Percentiles rank a stretch among this genome's conserved stretches.
Evolutionary conservation across 23 red algal genomes (phyloP).

Genomic region (Porphyridium purpureum): DNA sequence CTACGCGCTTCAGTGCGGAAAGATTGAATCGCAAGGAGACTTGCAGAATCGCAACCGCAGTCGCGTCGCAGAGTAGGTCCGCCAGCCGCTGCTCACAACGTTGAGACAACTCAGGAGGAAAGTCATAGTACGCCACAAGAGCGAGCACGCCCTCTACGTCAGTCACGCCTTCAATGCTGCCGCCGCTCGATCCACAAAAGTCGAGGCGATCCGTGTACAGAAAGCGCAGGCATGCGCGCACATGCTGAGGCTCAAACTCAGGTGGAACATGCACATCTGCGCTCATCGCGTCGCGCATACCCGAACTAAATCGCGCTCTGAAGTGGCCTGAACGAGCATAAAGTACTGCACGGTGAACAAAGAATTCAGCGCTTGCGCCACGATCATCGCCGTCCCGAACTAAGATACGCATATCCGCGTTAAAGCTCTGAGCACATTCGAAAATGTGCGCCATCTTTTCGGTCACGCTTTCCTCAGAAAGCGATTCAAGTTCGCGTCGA

Average conservation of each 20-base stretch:
- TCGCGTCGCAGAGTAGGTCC: no score
- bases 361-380: neutral
- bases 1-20: no score
- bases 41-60: no score
- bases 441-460: neutral
- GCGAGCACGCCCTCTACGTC: no score
- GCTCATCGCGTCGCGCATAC: neutral
- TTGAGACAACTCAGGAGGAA: no score
- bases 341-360: neutral
- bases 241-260: neutral
- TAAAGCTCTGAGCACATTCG: neutral
- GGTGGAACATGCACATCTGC: neutral
- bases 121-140: no score
- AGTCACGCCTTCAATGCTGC: no score
- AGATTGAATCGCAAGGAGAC: no score
- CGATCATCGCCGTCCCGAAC: neutral
- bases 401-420: neutral
- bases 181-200: no score
- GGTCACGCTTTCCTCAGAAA: no score
- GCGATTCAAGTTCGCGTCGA: no score
- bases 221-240: neutral
- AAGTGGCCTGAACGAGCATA: neutral
- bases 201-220: constrained; percentile 1
- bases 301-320: neutral
- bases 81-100: no score